phyloP scores from a whole-genome alignment of 305 asterid species.

The Fraxinus albicans region DNA sequence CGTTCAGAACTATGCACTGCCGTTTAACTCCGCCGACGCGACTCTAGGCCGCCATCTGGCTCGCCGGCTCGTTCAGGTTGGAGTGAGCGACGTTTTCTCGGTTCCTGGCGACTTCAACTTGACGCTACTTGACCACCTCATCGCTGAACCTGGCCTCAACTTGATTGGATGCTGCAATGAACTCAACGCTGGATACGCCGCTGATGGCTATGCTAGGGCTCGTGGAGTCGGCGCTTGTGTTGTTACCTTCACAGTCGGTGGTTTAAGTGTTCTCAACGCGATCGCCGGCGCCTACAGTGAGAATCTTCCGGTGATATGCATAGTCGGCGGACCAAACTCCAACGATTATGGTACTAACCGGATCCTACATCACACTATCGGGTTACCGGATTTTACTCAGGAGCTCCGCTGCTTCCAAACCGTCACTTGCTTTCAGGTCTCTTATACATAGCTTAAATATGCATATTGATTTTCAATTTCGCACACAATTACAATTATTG shows the following conservation, averaged over 20 bases:
- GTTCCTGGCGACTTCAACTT: conserved; percentile 84
- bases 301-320: conserved; percentile 77
- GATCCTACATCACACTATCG: conserved; percentile 85
- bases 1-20: conserved; percentile 33
- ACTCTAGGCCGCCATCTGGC: conserved; percentile 93
- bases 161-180: conserved; percentile 86
- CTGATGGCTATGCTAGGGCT: conserved; percentile 86
- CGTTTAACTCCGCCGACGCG: conserved; percentile 50
- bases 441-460: background rate
- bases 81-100: conserved; percentile 63
- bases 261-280: conserved; percentile 78
- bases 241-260: conserved; percentile 87
- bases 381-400: conserved; percentile 81
- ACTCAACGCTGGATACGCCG: conserved; percentile 90
- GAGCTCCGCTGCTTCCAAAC: conserved; percentile 89
- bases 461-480: background rate
- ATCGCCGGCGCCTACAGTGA: conserved; percentile 95
- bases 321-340: conserved; percentile 90
- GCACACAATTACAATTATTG: background rate
- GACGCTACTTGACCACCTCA: conserved; percentile 71
- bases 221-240: conserved; percentile 91
- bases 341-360: conserved; percentile 79
- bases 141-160: conserved; percentile 78
- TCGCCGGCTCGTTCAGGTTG: conserved; percentile 81
- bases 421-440: conserved; percentile 85